These are phyloP conservation scores for Auricularia auricula-judae DNA, from an alignment of 768 basidiomycete species.

Conservation along the genomic window DNA sequence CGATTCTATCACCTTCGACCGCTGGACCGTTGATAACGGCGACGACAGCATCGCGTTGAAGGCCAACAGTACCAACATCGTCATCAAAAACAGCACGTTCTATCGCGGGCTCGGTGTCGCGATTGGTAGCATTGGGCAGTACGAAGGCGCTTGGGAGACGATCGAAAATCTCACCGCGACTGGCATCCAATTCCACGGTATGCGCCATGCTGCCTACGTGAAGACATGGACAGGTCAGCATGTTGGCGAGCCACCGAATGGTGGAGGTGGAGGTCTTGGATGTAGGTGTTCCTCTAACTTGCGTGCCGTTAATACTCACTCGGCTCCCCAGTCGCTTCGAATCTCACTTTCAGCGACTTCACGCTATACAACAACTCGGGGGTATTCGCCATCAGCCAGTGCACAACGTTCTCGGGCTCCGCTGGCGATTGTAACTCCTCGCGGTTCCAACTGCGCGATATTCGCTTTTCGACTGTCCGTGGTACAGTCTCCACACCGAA, in stretches of 20 bases:
- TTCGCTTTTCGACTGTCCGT: slow-evolving; percentile 20
- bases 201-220: slow-evolving; percentile 21
- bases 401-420: slow-evolving; percentile 23
- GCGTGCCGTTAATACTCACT: neutral
- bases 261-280: slow-evolving; percentile 22
- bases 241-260: slow-evolving; percentile 24
- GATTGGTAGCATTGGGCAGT: slow-evolving; percentile 29
- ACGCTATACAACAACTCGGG: slow-evolving; percentile 14
- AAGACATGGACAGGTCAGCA: slow-evolving; percentile 27
- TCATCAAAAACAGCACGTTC: slow-evolving; percentile 28
- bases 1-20: slow-evolving; percentile 26
- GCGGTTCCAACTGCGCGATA: slow-evolving; percentile 22
- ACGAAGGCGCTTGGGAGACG: slow-evolving; percentile 18
- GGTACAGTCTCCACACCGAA: slow-evolving; percentile 16
- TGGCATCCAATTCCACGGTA: slow-evolving; percentile 15
- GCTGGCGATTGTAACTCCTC: slow-evolving; percentile 25
- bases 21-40: slow-evolving; percentile 28
- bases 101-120: slow-evolving; percentile 29
- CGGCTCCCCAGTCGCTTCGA: neutral
- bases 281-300: slow-evolving; percentile 11
- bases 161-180: slow-evolving; percentile 23
- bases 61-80: slow-evolving; percentile 31
- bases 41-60: slow-evolving; percentile 31
- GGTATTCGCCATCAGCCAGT: slow-evolving; percentile 18
- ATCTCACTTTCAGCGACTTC: slow-evolving; percentile 18